Evolutionary conservation across 768 basidiomycete genomes (phyloP), one percentile per base, ranked within the genome.

Genomic region (Gloeostereum incarnatum): DNA sequence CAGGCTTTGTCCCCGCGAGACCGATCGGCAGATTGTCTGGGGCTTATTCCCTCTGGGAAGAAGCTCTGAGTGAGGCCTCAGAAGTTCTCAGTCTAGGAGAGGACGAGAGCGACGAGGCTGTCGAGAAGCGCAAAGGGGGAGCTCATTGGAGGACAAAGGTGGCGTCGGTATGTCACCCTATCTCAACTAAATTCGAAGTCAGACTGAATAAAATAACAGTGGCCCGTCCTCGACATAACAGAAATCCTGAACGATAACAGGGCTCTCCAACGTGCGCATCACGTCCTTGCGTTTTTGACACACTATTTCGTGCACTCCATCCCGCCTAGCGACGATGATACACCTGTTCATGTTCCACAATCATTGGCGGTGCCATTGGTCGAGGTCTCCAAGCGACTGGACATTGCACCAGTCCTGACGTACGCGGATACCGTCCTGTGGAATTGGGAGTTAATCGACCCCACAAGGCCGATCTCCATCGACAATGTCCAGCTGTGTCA

Each of bases 391-490:
- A 69, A 69, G 7, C 59, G 71, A 36, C 71, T 99, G 29, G 78
- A 77, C 36, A 80, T 93, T n/a, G 91, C 93, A 5, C 94, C 94
- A 3, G 76, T 99, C 45, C 67, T 97, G 46, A 99, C 93, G 0
- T 99, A 91, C 54, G 87, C 93, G 19, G 94, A 96, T 55, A 91
- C 88, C 13, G 93, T 99, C 10, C 71, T 98, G 1, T 99, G 90
- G 89, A 96, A 97, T 54, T 83, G 75, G 70, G 75, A 77, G 25
- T 64, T 75, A 30, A 54, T 73, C 39, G 65, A 82, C 50, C 65
- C 80, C 17, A 56, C 58, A 16, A 54, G 66, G 25, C 81, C 85
- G 31, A 60, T 78, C 20, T 74, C 82, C 32, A 53, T 69, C 33
- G 71, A 75, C 47, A 97, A 96, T 62, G 78, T 93, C 52, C 76